These are phyloP conservation scores for Fonsecaea nubica DNA, from an alignment of 2,329 filamentous ascomycete species.

Conservation along the genomic window DNA sequence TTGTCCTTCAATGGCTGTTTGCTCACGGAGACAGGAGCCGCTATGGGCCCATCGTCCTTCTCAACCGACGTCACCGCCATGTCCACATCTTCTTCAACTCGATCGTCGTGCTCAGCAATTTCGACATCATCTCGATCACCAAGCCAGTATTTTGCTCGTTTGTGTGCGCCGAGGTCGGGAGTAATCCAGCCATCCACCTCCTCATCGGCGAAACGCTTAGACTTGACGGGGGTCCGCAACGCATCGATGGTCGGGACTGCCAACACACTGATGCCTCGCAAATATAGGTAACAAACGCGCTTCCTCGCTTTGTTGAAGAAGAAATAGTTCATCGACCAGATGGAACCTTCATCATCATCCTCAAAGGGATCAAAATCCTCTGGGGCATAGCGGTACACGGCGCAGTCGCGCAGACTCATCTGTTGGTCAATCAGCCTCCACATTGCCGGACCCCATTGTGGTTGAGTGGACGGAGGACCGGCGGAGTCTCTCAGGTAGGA, in stretches of 20 bases:
- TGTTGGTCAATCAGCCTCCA: constrained; percentile 94
- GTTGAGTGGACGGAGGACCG: constrained; percentile 55
- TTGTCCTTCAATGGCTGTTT: constrained; percentile 14
- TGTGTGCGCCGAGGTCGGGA: constrained; percentile 67
- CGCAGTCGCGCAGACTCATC: constrained; percentile 89
- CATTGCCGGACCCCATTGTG: constrained; percentile 82
- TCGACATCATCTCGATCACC: constrained; percentile 65
- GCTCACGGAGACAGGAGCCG: background rate
- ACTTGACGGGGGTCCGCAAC: constrained; percentile 51
- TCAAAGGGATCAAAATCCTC: constrained; percentile 83
- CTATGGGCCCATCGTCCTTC: constrained; percentile 9
- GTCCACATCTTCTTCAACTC: background rate
- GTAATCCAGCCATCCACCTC: constrained; percentile 54
- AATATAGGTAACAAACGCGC: constrained; percentile 90
- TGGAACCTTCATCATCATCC: constrained; percentile 88
- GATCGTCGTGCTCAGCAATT: constrained; percentile 53
- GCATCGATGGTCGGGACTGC: constrained; percentile 68
- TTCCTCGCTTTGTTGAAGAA: constrained; percentile 95
- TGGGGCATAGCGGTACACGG: constrained; percentile 86
- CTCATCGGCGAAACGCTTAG: constrained; percentile 56
- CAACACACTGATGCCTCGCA: constrained; percentile 79
- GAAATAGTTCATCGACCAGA: constrained; percentile 96
- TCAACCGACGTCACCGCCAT: constrained; percentile 46
- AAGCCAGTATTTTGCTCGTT: constrained; percentile 88
- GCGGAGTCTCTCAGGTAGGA: constrained; percentile 48